A percentile compares a stretch with the other conserved stretches of the same genome.
Conservation (phyloP, 768 basidiomycete genomes). For the Lyophyllum decastes region DNA sequence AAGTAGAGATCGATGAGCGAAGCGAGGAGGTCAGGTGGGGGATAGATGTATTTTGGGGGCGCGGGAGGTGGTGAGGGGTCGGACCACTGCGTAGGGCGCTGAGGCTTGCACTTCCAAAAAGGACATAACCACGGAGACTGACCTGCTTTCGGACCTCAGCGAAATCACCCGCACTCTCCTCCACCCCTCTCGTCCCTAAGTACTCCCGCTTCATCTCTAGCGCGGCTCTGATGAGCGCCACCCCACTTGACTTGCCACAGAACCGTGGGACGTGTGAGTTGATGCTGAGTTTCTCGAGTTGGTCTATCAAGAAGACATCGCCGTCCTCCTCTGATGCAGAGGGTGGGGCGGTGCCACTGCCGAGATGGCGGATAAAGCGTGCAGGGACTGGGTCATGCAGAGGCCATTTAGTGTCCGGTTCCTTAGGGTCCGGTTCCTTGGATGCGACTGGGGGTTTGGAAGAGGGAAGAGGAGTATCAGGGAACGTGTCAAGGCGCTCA, state of each 20-base stretch:
- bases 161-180: not conserved
- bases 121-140: not conserved
- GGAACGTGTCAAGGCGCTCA: slow-evolving; percentile 8
- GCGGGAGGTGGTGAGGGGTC: slow-evolving; percentile 13
- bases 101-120: too few species aligned
- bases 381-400: slow-evolving; percentile 1
- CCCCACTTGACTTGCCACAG: slow-evolving; percentile 56
- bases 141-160: not conserved
- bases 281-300: slow-evolving; percentile 33
- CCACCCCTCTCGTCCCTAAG: slow-evolving; percentile 21
- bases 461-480: not conserved
- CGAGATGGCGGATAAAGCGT: slow-evolving; percentile 12
- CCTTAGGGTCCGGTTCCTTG: not conserved
- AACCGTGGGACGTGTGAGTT: slow-evolving; percentile 41
- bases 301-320: slow-evolving; percentile 34
- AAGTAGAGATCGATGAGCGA: slow-evolving; percentile 71
- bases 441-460: not conserved
- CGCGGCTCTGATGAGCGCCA: slow-evolving; percentile 51
- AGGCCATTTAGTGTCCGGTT: not conserved
- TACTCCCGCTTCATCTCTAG: slow-evolving; percentile 58
- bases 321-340: slow-evolving; percentile 31
- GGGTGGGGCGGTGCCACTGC: not conserved
- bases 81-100: slow-evolving; percentile 28
- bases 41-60: slow-evolving; percentile 40
- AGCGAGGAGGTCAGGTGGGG: slow-evolving; percentile 50